phyloP scores from a whole-genome alignment of 257 asterid genomes.

The Ilex asprella region DNA sequence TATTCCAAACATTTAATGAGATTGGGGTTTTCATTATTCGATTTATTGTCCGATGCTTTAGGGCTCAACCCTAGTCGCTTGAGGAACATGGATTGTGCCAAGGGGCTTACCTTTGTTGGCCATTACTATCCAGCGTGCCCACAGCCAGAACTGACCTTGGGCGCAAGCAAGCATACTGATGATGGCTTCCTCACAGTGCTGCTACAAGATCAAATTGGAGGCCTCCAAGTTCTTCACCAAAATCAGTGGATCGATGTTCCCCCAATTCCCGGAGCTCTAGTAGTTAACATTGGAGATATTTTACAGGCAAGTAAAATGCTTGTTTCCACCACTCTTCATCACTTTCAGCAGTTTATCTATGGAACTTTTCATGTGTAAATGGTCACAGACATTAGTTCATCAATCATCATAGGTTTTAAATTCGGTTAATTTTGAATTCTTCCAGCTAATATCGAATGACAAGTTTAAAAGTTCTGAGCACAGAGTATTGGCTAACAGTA shows the following conservation, averaged over 20 bases:
- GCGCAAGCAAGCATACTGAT: conserved; percentile 49
- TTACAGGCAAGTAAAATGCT: conserved; percentile 40
- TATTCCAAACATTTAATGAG: conserved; percentile 36
- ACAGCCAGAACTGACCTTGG: conserved; percentile 52
- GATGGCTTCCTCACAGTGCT: conserved; percentile 51
- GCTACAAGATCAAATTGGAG: conserved; percentile 61
- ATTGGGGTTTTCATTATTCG: conserved; percentile 37
- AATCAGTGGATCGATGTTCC: conserved; percentile 52
- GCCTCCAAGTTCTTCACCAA: conserved; percentile 39
- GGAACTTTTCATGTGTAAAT: too few relatives aligned
- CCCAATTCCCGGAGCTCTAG: conserved; percentile 44
- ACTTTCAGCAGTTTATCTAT: too few relatives aligned
- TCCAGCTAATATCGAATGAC: conserved; percentile 19
- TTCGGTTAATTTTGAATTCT: too few relatives aligned
- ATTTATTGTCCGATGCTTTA: conserved; percentile 53
- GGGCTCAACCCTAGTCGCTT: conserved; percentile 40
- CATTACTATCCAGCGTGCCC: conserved; percentile 75
- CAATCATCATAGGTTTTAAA: too few relatives aligned
- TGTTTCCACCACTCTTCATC: too few relatives aligned
- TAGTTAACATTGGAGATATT: conserved; percentile 58
- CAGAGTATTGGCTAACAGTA: conserved; percentile 33
- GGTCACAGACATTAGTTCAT: too few relatives aligned
- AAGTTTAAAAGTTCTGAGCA: conserved; percentile 41
- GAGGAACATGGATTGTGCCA: conserved; percentile 34
- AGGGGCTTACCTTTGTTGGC: conserved; percentile 38